Evolutionary conservation across 495 filamentous ascomycete species (phyloP).

Genomic region (Xanthoparmelia taractica): DNA sequence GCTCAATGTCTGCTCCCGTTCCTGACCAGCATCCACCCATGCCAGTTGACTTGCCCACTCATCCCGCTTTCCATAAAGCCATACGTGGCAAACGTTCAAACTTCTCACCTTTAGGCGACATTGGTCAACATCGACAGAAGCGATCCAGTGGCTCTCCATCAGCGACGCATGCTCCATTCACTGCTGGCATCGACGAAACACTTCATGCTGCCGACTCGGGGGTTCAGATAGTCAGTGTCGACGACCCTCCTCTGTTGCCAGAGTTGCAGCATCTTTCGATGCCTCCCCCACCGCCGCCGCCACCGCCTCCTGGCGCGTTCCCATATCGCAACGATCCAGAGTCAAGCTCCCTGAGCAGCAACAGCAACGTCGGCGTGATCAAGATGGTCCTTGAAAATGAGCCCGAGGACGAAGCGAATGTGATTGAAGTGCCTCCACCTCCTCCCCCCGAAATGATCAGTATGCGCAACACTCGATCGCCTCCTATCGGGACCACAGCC

Average conservation of each 20-base stretch:
- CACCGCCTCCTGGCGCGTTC: conserved; percentile 50
- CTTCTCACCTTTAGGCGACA: conserved; percentile 29
- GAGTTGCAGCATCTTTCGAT: conserved; percentile 76
- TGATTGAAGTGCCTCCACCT: conserved; percentile 26
- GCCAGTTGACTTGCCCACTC: conserved; percentile 43
- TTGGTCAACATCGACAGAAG: conserved; percentile 36
- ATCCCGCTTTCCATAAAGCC: conserved; percentile 50
- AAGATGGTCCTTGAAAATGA: conserved; percentile 69
- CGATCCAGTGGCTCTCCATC: conserved; percentile 29
- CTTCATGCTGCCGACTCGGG: conserved; percentile 39
- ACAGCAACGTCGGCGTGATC: conserved; percentile 46
- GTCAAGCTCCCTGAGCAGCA: conserved; percentile 35
- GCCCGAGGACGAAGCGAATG: conserved; percentile 34
- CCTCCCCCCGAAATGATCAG: conserved; percentile 19
- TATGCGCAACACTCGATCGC: conserved; percentile 16
- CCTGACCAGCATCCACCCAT: conserved; percentile 45
- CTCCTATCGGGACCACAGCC: conserved; percentile 29
- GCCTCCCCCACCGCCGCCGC: conserved; percentile 60
- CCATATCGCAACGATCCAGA: conserved; percentile 32
- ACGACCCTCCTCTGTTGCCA: conserved; percentile 56
- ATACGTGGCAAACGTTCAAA: conserved; percentile 36
- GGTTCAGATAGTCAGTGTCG: conserved; percentile 17
- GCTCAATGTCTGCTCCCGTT: conserved; percentile 69
- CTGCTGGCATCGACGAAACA: conserved; percentile 59
- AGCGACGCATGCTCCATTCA: conserved; percentile 30